Percentiles rank a stretch among this genome's conserved stretches.
phyloP scores from a whole-genome alignment of 2,329 filamentous ascomycete species.

The Dryadomyces sulphureus region DNA sequence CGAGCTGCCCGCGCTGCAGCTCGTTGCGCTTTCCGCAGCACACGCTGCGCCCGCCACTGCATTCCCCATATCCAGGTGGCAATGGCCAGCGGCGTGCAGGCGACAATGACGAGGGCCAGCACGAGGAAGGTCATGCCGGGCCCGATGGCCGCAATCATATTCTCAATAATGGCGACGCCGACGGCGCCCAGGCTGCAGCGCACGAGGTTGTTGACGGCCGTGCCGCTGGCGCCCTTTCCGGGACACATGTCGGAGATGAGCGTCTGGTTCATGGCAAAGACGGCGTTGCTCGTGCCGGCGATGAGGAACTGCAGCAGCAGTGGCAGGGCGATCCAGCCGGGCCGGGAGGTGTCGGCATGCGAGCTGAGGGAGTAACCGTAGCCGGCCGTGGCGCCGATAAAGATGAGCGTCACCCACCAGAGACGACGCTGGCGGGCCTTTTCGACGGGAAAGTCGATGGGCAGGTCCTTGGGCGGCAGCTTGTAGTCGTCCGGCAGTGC shows the following conservation, averaged over 20 bases:
- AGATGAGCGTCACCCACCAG: neutral
- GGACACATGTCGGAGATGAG: constrained; percentile 2
- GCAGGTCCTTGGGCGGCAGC: neutral
- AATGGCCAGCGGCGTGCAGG: neutral
- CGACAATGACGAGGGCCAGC: neutral
- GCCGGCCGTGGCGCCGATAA: neutral
- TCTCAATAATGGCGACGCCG: neutral
- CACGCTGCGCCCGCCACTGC: neutral
- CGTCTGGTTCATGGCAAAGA: constrained; percentile 3
- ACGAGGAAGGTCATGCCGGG: neutral
- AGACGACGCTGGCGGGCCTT: neutral
- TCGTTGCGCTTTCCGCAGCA: neutral
- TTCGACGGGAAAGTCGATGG: constrained; percentile 1
- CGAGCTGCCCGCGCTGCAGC: neutral
- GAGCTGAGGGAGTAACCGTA: constrained; percentile 1
- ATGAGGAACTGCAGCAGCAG: constrained; percentile 1
- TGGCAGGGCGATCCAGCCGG: constrained; percentile 1
- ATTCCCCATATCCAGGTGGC: constrained; percentile 1
- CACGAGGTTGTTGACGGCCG: constrained; percentile 1
- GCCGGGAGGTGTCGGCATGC: neutral
- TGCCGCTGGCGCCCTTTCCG: constrained; percentile 1
- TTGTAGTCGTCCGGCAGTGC: neutral
- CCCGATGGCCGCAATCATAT: neutral
- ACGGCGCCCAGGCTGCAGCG: neutral
- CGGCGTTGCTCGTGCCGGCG: neutral